phyloP scores from a whole-genome alignment of 805 yeast species.

The Hanseniaspora lachancei region DNA sequence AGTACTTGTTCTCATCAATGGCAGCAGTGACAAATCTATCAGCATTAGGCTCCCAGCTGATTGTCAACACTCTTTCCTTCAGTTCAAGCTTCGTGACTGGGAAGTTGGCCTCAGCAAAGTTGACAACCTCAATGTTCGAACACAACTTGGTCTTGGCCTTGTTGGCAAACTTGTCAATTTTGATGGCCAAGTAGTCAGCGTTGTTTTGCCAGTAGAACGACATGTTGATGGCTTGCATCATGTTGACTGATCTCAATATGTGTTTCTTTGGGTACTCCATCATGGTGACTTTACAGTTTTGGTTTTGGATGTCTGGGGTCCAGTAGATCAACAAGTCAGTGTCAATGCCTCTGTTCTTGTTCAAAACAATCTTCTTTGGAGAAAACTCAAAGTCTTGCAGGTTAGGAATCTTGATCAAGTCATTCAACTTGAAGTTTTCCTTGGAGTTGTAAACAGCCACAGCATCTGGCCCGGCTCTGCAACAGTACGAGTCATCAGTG shows the following conservation, averaged over 20 bases:
- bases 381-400: constrained; percentile 89
- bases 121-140: constrained; percentile 85
- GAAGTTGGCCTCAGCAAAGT: constrained; percentile 71
- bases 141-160: constrained; percentile 85
- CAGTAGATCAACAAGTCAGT: constrained; percentile 75
- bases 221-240: constrained; percentile 88
- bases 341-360: constrained; percentile 30
- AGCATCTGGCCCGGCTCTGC: constrained; percentile 87
- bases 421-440: constrained; percentile 62
- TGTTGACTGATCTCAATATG: constrained; percentile 77
- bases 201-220: constrained; percentile 88
- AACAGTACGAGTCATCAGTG: constrained; percentile 79
- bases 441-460: constrained; percentile 78
- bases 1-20: constrained; percentile 35
- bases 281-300: constrained; percentile 85
- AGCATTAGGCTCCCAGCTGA: constrained; percentile 93
- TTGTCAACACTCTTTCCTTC: constrained; percentile 72
- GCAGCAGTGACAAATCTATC: constrained; percentile 77
- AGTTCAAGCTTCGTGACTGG: constrained; percentile 92
- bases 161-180: constrained; percentile 87
- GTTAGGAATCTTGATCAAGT: constrained; percentile 68
- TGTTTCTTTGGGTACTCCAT: constrained; percentile 76
- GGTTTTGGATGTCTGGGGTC: constrained; percentile 90
- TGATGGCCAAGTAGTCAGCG: constrained; percentile 73
- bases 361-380: constrained; percentile 68